phyloP scores from a whole-genome alignment of 139 green algal species.

The Auxenochlorella pyrenoidosa region DNA sequence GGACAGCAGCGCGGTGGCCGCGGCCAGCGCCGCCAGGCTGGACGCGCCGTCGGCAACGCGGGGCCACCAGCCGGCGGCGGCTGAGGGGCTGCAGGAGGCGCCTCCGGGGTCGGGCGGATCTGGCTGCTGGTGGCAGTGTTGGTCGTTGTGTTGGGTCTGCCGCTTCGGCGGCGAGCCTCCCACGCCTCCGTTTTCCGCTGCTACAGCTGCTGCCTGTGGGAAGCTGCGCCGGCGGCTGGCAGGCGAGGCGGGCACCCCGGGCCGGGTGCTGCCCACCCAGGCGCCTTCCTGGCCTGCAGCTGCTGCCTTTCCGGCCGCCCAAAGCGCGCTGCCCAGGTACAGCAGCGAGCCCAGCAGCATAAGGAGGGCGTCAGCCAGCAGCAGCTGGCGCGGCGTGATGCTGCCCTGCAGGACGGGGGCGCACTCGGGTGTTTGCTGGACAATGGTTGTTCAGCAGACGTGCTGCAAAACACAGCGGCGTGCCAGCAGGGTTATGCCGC shows the following conservation, averaged over 20 bases:
- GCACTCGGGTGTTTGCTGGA: too few species aligned
- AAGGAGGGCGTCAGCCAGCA: constrained; percentile 2
- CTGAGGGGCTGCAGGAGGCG: background rate
- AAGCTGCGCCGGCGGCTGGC: background rate
- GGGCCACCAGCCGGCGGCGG: background rate
- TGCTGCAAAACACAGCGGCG: too few species aligned
- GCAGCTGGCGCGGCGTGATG: constrained; percentile 26
- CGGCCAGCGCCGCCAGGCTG: constrained; percentile 17
- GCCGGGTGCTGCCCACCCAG: background rate
- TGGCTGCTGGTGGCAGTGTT: background rate
- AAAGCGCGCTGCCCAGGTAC: background rate
- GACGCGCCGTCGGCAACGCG: background rate
- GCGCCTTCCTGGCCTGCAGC: background rate
- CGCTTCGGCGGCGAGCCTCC: background rate
- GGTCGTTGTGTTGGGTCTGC: background rate
- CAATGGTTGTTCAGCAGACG: too few species aligned
- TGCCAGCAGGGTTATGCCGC: too few species aligned
- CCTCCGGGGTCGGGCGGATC: background rate
- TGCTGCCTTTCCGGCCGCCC: background rate
- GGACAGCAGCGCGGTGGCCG: constrained; percentile 70
- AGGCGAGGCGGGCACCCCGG: background rate
- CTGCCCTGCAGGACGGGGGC: background rate
- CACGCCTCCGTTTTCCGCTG: background rate
- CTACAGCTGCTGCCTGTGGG: background rate
- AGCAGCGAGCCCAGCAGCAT: constrained; percentile 34